Evolutionary conservation across 2,329 filamentous ascomycete genomes (phyloP), one percentile per base, ranked within the genome.

Genomic region (Aspergillus felis): DNA sequence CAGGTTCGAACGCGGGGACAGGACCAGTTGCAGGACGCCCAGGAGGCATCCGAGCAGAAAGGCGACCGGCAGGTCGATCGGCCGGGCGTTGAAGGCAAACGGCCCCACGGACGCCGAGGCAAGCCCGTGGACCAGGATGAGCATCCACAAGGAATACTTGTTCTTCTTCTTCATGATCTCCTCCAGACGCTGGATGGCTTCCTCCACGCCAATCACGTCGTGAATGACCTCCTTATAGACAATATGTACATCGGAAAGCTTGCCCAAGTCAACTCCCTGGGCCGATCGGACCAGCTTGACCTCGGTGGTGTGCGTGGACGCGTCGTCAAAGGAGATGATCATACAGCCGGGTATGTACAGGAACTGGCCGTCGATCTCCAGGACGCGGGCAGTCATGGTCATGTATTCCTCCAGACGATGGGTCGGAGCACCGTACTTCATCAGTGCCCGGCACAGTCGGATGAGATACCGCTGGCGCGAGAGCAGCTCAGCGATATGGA

Each of bases 341-440:
- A 97, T 97, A 68, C 91, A 95, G 0, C 91, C 91, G 0, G 93
- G 92, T 32, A 97, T 85, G 71, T 97, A 97, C 22, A 97, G 77
- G 66, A 96, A 97, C 68, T 96, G 91, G 14, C 89, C 89, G 61
- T 96, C 89, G 28, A 96, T 93, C 74, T 93, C 90, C 46, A 97
- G 82, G 2, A 95, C 90, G 6, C 90, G 84, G 1, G 92, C 88
- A 6, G 90, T 92, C 90, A 93, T 96, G 63, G 83, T 87, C 85
- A 97, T 88, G 73, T 96, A 96, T 71, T 96, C 80, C 75, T 97
- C 93, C 27, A 97, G 79, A 25, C 93, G 87, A 75, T 97, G 93
- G 0, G 92, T 96, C 2, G 93, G 93, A 0, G 93, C 93, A 25
- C 93, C 93, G 62, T 91, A 97, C 70, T 87, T 83, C 92, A 97